These are phyloP conservation scores for Prunus campanulata DNA, from an alignment of 306 rosid species.

Conservation along the genomic window DNA sequence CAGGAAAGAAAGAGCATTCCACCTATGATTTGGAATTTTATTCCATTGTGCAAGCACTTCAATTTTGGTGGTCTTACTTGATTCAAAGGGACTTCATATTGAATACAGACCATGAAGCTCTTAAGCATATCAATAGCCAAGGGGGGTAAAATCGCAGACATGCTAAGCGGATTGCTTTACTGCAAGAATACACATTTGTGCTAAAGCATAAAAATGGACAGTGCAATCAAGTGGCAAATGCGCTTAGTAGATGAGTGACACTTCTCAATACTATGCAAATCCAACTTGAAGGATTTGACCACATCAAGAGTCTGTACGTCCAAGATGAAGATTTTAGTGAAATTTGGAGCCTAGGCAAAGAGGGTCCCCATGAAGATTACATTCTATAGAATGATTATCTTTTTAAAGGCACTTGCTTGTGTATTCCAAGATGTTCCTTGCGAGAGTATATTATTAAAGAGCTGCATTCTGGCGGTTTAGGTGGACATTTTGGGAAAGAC, in stretches of 20 bases:
- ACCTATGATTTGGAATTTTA: not conserved
- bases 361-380: not conserved
- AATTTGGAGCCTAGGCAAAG: not conserved
- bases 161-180: not conserved
- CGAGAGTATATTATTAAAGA: not conserved
- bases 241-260: not conserved
- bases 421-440: not conserved
- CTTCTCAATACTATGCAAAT: not conserved
- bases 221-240: not conserved
- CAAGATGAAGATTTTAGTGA: not conserved
- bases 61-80: not conserved
- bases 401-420: not conserved
- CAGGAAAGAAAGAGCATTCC: not conserved
- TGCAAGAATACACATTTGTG: not conserved
- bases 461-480: not conserved
- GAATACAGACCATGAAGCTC: not conserved
- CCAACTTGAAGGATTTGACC: not conserved
- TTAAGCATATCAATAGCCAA: not conserved
- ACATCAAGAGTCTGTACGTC: not conserved
- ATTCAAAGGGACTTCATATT: not conserved
- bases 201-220: not conserved
- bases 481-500: not conserved
- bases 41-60: not conserved
- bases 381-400: not conserved
- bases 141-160: not conserved